Percentiles rank a stretch among this genome's conserved stretches.
Evolutionary conservation across 2,329 filamentous ascomycete species (phyloP).

Genomic region (Dryadomyces quercus-mongolicae): DNA sequence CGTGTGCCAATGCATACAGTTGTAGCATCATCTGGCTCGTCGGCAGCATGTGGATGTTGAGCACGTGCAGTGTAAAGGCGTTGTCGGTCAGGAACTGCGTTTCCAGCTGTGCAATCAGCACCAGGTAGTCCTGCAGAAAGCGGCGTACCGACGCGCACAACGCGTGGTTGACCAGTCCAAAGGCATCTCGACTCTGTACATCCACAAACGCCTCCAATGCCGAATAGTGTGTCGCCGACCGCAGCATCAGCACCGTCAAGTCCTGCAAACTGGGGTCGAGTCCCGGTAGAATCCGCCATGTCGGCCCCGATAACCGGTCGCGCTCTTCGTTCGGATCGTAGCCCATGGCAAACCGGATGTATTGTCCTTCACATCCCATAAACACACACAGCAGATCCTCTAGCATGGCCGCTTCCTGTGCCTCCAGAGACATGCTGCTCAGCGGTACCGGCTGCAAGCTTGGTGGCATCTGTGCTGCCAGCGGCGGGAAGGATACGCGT

Average conservation of each 20-base stretch:
- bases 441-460: constrained; percentile 57
- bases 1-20: constrained; percentile 75
- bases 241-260: constrained; percentile 76
- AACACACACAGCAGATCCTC: constrained; percentile 91
- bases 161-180: constrained; percentile 89
- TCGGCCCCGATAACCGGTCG: constrained; percentile 71
- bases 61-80: constrained; percentile 80
- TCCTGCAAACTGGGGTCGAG: constrained; percentile 87
- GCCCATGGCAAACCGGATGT: constrained; percentile 71
- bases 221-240: constrained; percentile 86
- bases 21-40: constrained; percentile 88
- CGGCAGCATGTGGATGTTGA: constrained; percentile 83
- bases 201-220: constrained; percentile 89
- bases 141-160: constrained; percentile 91
- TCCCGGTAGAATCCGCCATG: constrained; percentile 67
- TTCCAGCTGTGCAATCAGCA: constrained; percentile 86
- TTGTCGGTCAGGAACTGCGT: constrained; percentile 83
- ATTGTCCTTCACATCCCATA: constrained; percentile 98
- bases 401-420: constrained; percentile 75
- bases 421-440: constrained; percentile 59
- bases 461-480: constrained; percentile 62
- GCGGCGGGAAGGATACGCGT: constrained; percentile 42
- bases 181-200: constrained; percentile 84
- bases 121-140: constrained; percentile 82
- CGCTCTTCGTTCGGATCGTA: constrained; percentile 81